Evolutionary conservation across 177 flowering plant species (phyloP).

Genomic region (Vitis hybrid): DNA sequence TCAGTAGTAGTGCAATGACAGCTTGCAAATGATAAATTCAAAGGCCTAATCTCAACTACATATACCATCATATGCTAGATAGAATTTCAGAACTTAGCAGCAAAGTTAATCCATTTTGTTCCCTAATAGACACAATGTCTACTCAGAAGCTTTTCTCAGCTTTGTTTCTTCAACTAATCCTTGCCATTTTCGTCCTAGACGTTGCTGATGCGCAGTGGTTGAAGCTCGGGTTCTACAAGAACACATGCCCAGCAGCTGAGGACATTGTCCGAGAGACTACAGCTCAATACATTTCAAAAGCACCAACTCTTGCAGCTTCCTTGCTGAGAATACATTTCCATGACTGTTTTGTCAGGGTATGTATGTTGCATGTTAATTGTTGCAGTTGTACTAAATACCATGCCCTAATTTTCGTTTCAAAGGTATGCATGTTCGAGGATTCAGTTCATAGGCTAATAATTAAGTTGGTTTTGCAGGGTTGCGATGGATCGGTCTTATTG

Average conservation of each 20-base stretch:
- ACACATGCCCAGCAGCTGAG: constrained; percentile 22
- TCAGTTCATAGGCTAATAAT: constrained; percentile 11
- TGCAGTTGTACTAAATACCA: too few species aligned
- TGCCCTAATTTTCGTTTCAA: too few species aligned
- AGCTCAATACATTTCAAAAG: background rate
- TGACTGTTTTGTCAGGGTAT: constrained; percentile 53
- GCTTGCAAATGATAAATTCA: too few species aligned
- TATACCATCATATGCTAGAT: too few species aligned
- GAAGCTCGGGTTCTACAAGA: constrained; percentile 13
- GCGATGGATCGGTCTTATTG: constrained; percentile 51
- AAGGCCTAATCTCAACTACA: too few species aligned
- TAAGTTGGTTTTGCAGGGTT: constrained; percentile 31
- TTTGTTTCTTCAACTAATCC: constrained; percentile 1
- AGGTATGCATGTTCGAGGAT: constrained; percentile 1
- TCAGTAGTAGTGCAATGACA: too few species aligned
- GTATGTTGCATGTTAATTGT: constrained; percentile 13
- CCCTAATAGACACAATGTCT: constrained; percentile 1
- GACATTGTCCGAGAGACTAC: constrained; percentile 9
- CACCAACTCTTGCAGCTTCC: constrained; percentile 33
- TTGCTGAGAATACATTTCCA: constrained; percentile 48
- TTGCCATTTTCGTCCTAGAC: background rate
- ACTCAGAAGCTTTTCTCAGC: constrained; percentile 3
- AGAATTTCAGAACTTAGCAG: too few species aligned
- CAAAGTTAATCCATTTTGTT: too few species aligned
- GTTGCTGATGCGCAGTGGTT: constrained; percentile 4